Evolutionary conservation across 306 rosid species (phyloP).

Genomic region (cucumber (Cucumis sativus)): Cucumber_9930_V3 NC_026660.2:28315501-28316000

Average conservation of each 20-base stretch:
- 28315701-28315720: not conserved
- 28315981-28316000: conserved; percentile 1
- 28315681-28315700: too few relatives aligned
- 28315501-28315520: not conserved
- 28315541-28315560: not conserved
- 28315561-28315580: conserved; percentile 5
- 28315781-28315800: not conserved
- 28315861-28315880: conserved; percentile 6
- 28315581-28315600: conserved; percentile 12
- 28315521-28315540: not conserved
- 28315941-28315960: conserved; percentile 8
- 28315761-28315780: not conserved
- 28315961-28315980: conserved; percentile 7
- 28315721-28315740: not conserved
- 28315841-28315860: conserved; percentile 4
- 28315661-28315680: not conserved
- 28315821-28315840: conserved; percentile 11
- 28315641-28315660: conserved; percentile 3
- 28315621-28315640: conserved; percentile 10
- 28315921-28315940: not conserved
- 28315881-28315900: conserved; percentile 3
- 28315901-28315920: not conserved
- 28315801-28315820: conserved; percentile 1
- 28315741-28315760: conserved; percentile 2
- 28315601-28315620: conserved; percentile 12